Percentiles rank a stretch among this genome's conserved stretches.
phyloP scores from a whole-genome alignment of 2,329 filamentous ascomycete species.

The Fusarium scirpi region DNA sequence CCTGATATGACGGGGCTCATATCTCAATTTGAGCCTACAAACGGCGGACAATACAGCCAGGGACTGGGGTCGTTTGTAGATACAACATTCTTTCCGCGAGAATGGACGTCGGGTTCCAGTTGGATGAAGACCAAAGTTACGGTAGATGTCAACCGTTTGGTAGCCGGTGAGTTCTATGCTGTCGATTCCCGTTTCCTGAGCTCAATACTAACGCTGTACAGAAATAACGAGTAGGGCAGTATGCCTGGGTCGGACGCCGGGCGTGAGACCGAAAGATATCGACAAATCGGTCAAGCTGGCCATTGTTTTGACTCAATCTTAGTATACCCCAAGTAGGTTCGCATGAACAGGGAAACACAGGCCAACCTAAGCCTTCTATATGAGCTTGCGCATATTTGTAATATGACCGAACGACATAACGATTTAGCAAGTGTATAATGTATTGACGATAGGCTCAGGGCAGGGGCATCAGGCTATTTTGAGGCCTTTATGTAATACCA shows the following conservation, averaged over 20 bases:
- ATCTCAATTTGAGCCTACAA: constrained; percentile 3
- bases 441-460: background rate
- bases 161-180: constrained; percentile 49
- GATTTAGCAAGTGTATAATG: background rate
- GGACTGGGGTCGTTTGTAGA: constrained; percentile 25
- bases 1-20: constrained; percentile 21
- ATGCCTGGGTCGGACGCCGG: constrained; percentile 56
- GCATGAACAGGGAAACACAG: background rate
- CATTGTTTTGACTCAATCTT: constrained; percentile 29
- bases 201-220: constrained; percentile 33
- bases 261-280: constrained; percentile 55
- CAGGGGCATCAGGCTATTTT: background rate
- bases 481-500: background rate
- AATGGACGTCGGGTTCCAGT: constrained; percentile 31
- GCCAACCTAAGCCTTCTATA: background rate
- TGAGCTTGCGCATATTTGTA: background rate
- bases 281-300: constrained; percentile 46
- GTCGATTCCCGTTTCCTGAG: too few relatives aligned
- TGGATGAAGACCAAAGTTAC: constrained; percentile 51
- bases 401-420: background rate
- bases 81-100: constrained; percentile 24
- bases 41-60: constrained; percentile 18
- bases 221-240: constrained; percentile 54
- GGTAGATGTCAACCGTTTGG: constrained; percentile 51
- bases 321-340: background rate